Evolutionary conservation across 768 basidiomycete genomes (phyloP).

Genomic region (Boletus rubroflammeus): DNA sequence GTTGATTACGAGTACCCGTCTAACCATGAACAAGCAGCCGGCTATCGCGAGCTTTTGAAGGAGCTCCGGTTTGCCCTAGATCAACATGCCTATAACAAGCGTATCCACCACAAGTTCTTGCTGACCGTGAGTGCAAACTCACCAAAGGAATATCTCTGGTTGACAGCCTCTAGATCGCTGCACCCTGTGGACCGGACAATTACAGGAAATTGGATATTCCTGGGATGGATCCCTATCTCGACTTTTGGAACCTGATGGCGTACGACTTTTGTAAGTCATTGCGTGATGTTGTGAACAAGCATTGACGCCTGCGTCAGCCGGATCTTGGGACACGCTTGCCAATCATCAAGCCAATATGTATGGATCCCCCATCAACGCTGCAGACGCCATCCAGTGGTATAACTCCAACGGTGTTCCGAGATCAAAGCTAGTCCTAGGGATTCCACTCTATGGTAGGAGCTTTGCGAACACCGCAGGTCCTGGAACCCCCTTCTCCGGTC

Average conservation of each 20-base stretch:
- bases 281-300: conserved; percentile 1
- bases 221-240: conserved; percentile 86
- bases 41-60: conserved; percentile 78
- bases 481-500: conserved; percentile 71
- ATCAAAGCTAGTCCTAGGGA: conserved; percentile 82
- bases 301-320: conserved; percentile 43
- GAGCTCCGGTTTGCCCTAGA: conserved; percentile 77
- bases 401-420: conserved; percentile 64
- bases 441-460: conserved; percentile 91
- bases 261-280: conserved; percentile 69
- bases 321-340: conserved; percentile 68
- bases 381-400: conserved; percentile 70
- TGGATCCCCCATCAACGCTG: conserved; percentile 60
- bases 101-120: conserved; percentile 59
- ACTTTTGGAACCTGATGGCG: conserved; percentile 98
- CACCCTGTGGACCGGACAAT: conserved; percentile 87
- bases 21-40: conserved; percentile 70
- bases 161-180: conserved; percentile 61
- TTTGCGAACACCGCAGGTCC: conserved; percentile 86
- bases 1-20: conserved; percentile 93
- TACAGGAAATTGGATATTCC: conserved; percentile 73
- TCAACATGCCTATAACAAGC: conserved; percentile 61
- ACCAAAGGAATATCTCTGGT: background rate
- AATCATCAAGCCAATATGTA: conserved; percentile 87
- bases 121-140: conserved; percentile 57